A percentile compares a stretch with the other conserved stretches of the same genome.
phyloP scores from a whole-genome alignment of 2,329 filamentous ascomycete species.

The Penicillium sp. region DNA sequence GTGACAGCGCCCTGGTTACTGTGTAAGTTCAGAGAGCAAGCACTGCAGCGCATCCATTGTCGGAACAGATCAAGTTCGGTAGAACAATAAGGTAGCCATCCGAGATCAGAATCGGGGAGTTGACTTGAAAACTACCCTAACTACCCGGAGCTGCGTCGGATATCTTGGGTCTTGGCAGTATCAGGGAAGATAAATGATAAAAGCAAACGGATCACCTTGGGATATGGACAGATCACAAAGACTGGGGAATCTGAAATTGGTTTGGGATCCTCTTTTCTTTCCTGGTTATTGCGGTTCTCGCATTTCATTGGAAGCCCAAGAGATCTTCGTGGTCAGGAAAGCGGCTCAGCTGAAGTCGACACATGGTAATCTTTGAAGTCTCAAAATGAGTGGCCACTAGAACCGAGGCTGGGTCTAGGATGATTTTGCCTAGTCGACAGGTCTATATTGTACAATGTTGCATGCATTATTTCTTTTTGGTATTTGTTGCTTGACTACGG shows the following conservation, averaged over 20 bases:
- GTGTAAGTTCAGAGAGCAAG: slow-evolving; percentile 22
- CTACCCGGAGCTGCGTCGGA: slow-evolving; percentile 2
- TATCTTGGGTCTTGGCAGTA: slow-evolving; percentile 2
- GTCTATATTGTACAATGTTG: background rate
- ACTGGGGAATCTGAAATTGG: background rate
- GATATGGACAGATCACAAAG: slow-evolving; percentile 6
- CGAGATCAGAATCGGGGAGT: background rate
- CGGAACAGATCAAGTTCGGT: slow-evolving; percentile 11
- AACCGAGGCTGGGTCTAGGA: background rate
- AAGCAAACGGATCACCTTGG: background rate
- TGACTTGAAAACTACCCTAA: background rate
- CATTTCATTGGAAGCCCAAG: slow-evolving; percentile 3
- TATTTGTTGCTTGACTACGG: background rate
- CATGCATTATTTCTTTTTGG: background rate
- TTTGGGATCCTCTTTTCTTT: background rate
- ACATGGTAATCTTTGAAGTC: slow-evolving; percentile 2
- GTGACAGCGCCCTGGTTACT: slow-evolving; percentile 22
- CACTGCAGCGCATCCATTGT: slow-evolving; percentile 30
- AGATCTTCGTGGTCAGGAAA: slow-evolving; percentile 1
- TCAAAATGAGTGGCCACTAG: background rate
- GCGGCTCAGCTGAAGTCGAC: slow-evolving; percentile 10
- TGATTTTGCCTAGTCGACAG: background rate
- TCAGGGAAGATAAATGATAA: background rate
- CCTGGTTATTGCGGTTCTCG: background rate
- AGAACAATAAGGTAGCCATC: slow-evolving; percentile 7